A percentile compares a stretch with the other conserved stretches of the same genome.
These are phyloP conservation scores for Platanthera guangdongensis DNA, from an alignment of 106 monocot species.

Conservation along the genomic window DNA sequence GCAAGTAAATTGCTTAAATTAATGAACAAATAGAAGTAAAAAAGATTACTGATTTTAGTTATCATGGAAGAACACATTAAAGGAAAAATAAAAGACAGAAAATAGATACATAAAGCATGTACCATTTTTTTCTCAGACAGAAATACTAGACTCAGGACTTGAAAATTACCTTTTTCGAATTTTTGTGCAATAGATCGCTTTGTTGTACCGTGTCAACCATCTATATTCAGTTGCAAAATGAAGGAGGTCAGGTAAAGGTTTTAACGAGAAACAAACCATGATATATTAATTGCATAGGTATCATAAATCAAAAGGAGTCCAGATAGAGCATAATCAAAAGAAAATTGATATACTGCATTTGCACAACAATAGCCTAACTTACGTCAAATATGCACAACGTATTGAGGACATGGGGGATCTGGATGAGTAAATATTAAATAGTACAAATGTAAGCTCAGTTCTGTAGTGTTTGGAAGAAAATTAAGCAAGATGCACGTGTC, in stretches of 20 bases:
- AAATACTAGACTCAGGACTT: not conserved
- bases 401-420: not conserved
- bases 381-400: not conserved
- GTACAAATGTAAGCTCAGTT: not conserved
- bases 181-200: constrained; percentile 4
- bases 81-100: not conserved
- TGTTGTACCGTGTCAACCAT: not conserved
- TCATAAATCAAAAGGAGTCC: not conserved
- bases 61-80: not conserved
- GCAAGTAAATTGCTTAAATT: not conserved
- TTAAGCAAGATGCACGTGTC: not conserved
- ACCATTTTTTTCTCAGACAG: not conserved
- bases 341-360: not conserved
- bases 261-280: not conserved
- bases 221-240: constrained; percentile 2
- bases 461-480: not conserved
- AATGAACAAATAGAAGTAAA: not conserved
- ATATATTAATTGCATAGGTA: not conserved
- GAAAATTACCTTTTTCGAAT: not conserved
- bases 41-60: not conserved
- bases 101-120: not conserved
- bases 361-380: not conserved
- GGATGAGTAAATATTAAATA: not conserved
- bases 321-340: not conserved
- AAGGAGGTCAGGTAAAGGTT: not conserved